Evolutionary conservation across 495 filamentous ascomycete species (phyloP).

Genomic region (Hamigera avellanea): DNA sequence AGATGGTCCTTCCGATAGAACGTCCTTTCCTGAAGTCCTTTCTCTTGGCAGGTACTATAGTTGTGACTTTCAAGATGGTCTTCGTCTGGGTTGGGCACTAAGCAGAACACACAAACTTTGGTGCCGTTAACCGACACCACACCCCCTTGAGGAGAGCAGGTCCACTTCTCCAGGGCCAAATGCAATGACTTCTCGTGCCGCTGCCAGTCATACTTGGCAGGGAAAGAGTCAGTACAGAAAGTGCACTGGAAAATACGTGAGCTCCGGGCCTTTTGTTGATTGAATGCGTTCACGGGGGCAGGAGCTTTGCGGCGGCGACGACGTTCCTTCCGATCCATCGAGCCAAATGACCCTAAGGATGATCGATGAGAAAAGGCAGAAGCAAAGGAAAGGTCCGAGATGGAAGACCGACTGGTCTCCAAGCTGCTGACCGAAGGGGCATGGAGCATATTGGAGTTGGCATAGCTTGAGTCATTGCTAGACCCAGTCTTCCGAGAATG

Average conservation of each 20-base stretch:
- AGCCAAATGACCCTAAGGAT: constrained; percentile 55
- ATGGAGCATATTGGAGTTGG: constrained; percentile 49
- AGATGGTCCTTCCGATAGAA: constrained; percentile 88
- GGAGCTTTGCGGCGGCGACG: constrained; percentile 54
- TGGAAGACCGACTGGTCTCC: constrained; percentile 56
- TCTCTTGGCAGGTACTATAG: constrained; percentile 62
- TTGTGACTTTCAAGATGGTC: constrained; percentile 69
- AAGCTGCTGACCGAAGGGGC: constrained; percentile 62
- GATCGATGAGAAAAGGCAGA: constrained; percentile 60
- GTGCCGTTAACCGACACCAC: constrained; percentile 29
- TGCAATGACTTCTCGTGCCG: constrained; percentile 83
- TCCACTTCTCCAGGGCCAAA: constrained; percentile 74
- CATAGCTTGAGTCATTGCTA: constrained; percentile 53
- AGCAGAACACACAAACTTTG: constrained; percentile 62
- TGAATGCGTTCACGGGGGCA: constrained; percentile 30
- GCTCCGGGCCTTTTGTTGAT: constrained; percentile 28
- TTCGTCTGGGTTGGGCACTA: constrained; percentile 48
- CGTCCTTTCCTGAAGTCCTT: constrained; percentile 57
- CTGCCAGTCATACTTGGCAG: constrained; percentile 87
- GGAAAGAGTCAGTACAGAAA: constrained; percentile 84
- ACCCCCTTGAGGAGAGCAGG: constrained; percentile 53
- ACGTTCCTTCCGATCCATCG: constrained; percentile 56
- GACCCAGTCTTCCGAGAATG: constrained; percentile 43
- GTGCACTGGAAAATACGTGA: constrained; percentile 67
- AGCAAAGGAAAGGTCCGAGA: constrained; percentile 52